Base-by-base conservation (phyloP, 176 grass and related monocot genomes). In the Carex littledalei region DNA sequence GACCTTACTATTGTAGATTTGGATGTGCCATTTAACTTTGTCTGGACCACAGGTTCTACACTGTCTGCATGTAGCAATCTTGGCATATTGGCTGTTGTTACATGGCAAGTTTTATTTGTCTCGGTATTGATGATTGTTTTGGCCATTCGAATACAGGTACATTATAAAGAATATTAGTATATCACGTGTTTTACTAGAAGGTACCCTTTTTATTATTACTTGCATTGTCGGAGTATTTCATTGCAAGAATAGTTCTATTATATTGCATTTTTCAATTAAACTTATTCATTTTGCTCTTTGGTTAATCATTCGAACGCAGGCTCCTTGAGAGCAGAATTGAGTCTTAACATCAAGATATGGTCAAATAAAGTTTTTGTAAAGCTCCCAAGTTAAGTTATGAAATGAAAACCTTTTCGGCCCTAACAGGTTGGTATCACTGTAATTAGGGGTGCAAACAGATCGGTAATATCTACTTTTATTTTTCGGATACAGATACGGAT, bases 31-130 rank as follows among this genome's bases (percentile, higher is more conserved):
- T 98, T 98, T 56, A 34, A 21, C 67, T 81, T 98, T 49, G 80
- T 89, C 68, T 90, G 87, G 79, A 90, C 84, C 72, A 8, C 82
- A 43, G 65, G 75, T 81, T 58, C 93, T 67, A 95, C 83, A 63
- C 6, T 98, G 83, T 89, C 89, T 92, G 87, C 84, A 64, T 98
- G 84, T 80, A 89, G 88, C 83, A 98, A 92, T 88, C 76, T 98
- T 50, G 96, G 93, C 18, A 87, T 98, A 59, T 82, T 98, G 69
- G 90, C 93, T 88, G 83, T 92, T 88, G 88, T 98, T 79, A 95
- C 93, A 56, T 98, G 93, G 96, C 86, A 94, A 92, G 91, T 98
- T 84, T 63, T 98, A 70, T 98, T 98, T 73, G 72, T 98, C 49
- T 83, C 88, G 1, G 53, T 92, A 34, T 91, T 91, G 34, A 89